Conservation (phyloP, 305 asterid genomes). For the Fraxinus velutina region DNA sequence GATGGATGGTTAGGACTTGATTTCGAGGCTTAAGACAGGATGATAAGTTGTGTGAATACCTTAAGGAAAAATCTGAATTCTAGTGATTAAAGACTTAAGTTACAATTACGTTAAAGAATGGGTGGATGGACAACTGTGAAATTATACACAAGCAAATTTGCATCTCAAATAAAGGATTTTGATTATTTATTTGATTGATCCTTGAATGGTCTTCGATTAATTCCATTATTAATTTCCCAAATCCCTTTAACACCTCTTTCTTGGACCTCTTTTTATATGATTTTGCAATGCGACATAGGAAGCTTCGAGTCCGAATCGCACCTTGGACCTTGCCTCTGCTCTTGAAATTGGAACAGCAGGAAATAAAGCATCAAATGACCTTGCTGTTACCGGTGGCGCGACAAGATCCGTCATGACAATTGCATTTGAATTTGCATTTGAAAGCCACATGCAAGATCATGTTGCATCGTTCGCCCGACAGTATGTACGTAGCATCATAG, state of each 20-base stretch:
- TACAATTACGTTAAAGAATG: not conserved
- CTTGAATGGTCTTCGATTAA: not conserved
- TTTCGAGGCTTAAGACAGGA: not conserved
- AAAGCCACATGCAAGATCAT: conserved; percentile 88
- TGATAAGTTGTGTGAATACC: not conserved
- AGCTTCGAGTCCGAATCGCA: conserved; percentile 83
- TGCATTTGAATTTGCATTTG: conserved; percentile 90
- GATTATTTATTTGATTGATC: not conserved
- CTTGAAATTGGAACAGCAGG: conserved; percentile 79
- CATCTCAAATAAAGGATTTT: not conserved
- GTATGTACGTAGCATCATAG: conserved; percentile 78
- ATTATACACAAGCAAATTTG: not conserved
- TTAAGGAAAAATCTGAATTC: not conserved
- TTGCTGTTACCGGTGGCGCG: conserved; percentile 36
- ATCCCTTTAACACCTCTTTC: not conserved
- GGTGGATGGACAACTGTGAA: not conserved
- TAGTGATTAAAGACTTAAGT: not conserved
- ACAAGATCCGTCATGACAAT: conserved; percentile 89
- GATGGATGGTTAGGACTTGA: not conserved
- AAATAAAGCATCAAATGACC: conserved; percentile 48
- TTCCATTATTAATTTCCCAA: not conserved
- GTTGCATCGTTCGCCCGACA: conserved; percentile 88
- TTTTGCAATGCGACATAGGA: conserved; percentile 43
- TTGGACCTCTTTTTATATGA: not conserved
- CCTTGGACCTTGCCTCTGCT: conserved; percentile 92